Evolutionary conservation across 805 yeast species (phyloP), one percentile per base, ranked within the genome.

Genomic region (Wickerhamiella musiphila): DNA sequence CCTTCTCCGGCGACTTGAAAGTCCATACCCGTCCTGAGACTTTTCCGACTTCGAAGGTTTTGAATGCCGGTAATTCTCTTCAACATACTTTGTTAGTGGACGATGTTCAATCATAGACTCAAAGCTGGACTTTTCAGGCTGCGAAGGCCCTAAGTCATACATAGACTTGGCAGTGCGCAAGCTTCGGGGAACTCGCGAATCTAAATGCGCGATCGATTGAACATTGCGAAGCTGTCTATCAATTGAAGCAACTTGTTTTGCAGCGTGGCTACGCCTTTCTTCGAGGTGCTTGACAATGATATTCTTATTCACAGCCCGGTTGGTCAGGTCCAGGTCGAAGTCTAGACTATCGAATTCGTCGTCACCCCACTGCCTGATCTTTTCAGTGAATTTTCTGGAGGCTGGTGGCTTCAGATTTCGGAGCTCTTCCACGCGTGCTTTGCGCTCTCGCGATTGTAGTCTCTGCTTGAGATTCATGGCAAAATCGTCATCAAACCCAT

Each of bases 81-180:
- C 50, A 4, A 38, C 35, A 26, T 46, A 46, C 11, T 41, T 40
- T 4, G 50, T 45, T 22, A 46, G 20, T 4, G 47, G 48, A 5
- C 50, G 37, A 18, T 31, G 39, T 11, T 21, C 25, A 8, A 18
- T 18, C 14, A 18, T 16, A 11, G 14, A 23, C 14, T 29, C 25
- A 10, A 12, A 10, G 17, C 9, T 5, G n/a, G 28, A 21, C 13
- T 16, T 18, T 5, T 12, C 21, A 8, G 26, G 14, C 14, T 8
- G 6, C 10, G 14, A 4, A 15, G 25, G 23, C 6, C 10, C 31
- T 10, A 42, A 23, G 15, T 42, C 38, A 8, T 34, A 18, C 46
- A 42, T 42, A 8, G 46, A 42, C 11, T 34, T 37, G 3, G 46
- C 46, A 1, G 32, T 34, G 8, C 45, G 31, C 13, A 39, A 30